Percentiles rank a stretch among this genome's conserved stretches.
Evolutionary conservation across 352 stramenopile genomes (phyloP).

Genomic region (Hyaloperonospora brassicae): DNA sequence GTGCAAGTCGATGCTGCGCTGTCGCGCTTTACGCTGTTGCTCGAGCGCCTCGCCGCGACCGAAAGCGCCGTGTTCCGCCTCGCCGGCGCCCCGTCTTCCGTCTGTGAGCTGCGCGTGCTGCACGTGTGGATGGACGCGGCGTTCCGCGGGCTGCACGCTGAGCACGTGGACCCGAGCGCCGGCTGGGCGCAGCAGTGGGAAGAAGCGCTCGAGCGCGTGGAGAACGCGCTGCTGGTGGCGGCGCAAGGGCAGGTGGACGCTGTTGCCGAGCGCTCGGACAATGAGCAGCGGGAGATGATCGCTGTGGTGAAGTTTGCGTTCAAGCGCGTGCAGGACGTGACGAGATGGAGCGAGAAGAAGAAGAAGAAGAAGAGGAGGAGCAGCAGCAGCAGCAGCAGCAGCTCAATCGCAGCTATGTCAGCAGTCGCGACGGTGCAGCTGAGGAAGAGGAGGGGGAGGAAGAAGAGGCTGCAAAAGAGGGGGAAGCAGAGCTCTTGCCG

Average conservation of each 20-base stretch:
- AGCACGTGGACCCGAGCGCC: slow-evolving; percentile 42
- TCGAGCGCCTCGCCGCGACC: slow-evolving; percentile 22
- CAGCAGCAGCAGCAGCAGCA: too few species aligned
- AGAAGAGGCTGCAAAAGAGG: too few species aligned
- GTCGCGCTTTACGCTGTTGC: slow-evolving; percentile 23
- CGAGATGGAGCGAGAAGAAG: slow-evolving; percentile 12
- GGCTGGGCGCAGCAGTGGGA: slow-evolving; percentile 47
- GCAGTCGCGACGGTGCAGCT: slow-evolving; percentile 2
- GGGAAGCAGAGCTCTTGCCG: slow-evolving; percentile 19
- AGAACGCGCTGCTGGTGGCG: slow-evolving; percentile 35
- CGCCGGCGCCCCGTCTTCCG: slow-evolving; percentile 25
- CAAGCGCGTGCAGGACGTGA: slow-evolving; percentile 26
- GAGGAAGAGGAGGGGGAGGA: too few species aligned
- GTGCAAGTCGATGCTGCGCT: slow-evolving; percentile 24
- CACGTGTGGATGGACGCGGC: slow-evolving; percentile 30
- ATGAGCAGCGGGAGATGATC: slow-evolving; percentile 34
- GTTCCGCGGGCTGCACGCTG: slow-evolving; percentile 26
- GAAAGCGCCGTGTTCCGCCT: slow-evolving; percentile 31
- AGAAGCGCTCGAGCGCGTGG: slow-evolving; percentile 31
- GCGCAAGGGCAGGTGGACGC: slow-evolving; percentile 22
- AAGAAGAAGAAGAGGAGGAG: slow-evolving; percentile 15
- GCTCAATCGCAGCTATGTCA: too few species aligned
- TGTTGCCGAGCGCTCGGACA: slow-evolving; percentile 12
- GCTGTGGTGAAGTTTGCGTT: slow-evolving; percentile 50
- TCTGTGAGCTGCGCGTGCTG: slow-evolving; percentile 32